Evolutionary conservation across 2,329 filamentous ascomycete species (phyloP).

Genomic region (Penicillium sp.): DNA sequence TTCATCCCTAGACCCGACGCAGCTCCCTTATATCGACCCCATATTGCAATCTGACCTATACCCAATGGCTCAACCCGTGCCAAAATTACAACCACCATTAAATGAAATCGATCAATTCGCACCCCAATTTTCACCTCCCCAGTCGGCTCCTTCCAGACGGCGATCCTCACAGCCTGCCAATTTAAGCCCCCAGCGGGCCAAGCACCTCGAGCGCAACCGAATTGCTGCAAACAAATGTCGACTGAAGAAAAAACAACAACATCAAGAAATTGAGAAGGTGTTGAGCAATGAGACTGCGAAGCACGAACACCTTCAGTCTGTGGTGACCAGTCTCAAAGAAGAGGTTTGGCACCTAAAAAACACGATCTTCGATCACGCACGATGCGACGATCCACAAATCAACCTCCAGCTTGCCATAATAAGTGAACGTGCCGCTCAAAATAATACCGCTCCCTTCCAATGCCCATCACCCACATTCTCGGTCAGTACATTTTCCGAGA

Average conservation of each 20-base stretch:
- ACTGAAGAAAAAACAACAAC: slow-evolving; percentile 20
- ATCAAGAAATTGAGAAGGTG: slow-evolving; percentile 16
- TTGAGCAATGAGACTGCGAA: slow-evolving; percentile 18
- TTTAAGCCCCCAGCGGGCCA: slow-evolving; percentile 12
- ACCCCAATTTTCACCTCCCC: neutral
- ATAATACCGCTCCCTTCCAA: neutral
- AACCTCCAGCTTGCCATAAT: slow-evolving; percentile 18
- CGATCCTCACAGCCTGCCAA: neutral
- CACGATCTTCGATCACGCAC: slow-evolving; percentile 19
- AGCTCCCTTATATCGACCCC: neutral
- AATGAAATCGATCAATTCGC: neutral
- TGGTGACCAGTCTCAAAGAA: slow-evolving; percentile 16
- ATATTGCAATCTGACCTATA: neutral
- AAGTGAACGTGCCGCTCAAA: slow-evolving; percentile 9
- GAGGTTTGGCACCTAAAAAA: slow-evolving; percentile 24
- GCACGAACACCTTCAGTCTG: slow-evolving; percentile 16
- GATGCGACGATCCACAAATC: slow-evolving; percentile 20
- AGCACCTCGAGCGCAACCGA: slow-evolving; percentile 25
- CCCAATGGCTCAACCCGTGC: neutral
- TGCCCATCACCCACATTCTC: slow-evolving; percentile 13
- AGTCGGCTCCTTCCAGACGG: neutral
- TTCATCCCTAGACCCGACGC: neutral
- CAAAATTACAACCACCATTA: neutral
- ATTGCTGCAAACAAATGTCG: slow-evolving; percentile 26
- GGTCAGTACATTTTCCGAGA: slow-evolving; percentile 13